Conservation (phyloP, 1,284 basidiomycete species). For the Spongiforma sp. region DNA sequence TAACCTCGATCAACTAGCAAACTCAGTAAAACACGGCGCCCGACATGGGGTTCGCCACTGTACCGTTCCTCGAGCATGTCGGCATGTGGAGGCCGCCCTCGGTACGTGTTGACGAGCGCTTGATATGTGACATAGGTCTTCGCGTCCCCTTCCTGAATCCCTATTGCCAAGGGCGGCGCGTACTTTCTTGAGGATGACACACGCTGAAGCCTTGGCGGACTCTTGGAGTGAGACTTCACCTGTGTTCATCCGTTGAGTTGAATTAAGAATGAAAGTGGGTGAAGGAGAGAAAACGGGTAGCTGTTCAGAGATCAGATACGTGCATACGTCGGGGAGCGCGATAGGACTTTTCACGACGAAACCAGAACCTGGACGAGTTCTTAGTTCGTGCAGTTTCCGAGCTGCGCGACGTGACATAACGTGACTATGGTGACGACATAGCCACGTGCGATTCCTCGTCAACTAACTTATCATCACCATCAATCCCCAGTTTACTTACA, state of each 20-base stretch:
- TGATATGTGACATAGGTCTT: slow-evolving; percentile 20
- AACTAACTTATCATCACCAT: too few species aligned
- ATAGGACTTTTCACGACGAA: slow-evolving; percentile 26
- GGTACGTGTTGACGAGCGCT: slow-evolving; percentile 25
- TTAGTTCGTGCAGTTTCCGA: too few species aligned
- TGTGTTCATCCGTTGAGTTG: slow-evolving; percentile 27
- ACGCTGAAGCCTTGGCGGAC: slow-evolving; percentile 29
- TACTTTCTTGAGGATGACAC: slow-evolving; percentile 30
- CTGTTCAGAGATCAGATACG: slow-evolving; percentile 37
- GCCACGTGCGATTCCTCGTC: too few species aligned
- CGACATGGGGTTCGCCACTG: slow-evolving; percentile 13
- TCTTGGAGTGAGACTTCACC: slow-evolving; percentile 32
- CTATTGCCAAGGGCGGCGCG: slow-evolving; percentile 18
- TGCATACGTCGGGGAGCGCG: slow-evolving; percentile 32
- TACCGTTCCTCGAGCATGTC: slow-evolving; percentile 24
- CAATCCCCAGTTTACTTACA: too few species aligned
- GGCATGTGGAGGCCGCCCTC: slow-evolving; percentile 25
- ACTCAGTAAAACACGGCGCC: slow-evolving; percentile 40
- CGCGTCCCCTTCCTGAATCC: not conserved
- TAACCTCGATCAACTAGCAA: slow-evolving; percentile 36
- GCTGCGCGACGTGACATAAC: too few species aligned
- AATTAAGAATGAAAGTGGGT: not conserved
- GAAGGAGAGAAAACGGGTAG: slow-evolving; percentile 15
- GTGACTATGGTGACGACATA: too few species aligned
- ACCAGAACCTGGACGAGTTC: slow-evolving; percentile 33